phyloP scores from a whole-genome alignment of 257 asterid species.

The Rubia yunnanensis region DNA sequence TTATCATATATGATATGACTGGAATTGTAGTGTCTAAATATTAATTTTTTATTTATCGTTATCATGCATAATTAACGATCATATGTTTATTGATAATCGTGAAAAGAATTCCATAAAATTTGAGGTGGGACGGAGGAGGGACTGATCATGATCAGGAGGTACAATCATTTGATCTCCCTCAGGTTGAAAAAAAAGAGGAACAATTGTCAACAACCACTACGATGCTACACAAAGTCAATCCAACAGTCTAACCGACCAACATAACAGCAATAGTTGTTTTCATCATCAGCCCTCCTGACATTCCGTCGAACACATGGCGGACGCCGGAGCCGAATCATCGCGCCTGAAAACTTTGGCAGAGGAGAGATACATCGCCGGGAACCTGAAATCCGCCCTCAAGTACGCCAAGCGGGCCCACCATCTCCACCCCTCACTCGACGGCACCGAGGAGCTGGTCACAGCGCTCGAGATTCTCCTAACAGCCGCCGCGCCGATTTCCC shows the following conservation, averaged over 20 bases:
- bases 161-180: too few species aligned
- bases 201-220: too few species aligned
- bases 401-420: constrained; percentile 60
- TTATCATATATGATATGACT: too few species aligned
- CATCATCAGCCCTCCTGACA: not conserved
- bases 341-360: constrained; percentile 58
- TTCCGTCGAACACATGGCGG: constrained; percentile 1
- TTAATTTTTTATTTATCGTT: too few species aligned
- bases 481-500: constrained; percentile 19
- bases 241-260: not conserved
- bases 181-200: too few species aligned
- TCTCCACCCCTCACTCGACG: constrained; percentile 44
- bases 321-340: constrained; percentile 16
- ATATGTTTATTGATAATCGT: too few species aligned
- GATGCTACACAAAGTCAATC: not conserved
- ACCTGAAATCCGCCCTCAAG: constrained; percentile 52
- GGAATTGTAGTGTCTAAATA: too few species aligned
- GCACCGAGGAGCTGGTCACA: constrained; percentile 50
- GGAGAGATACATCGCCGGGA: constrained; percentile 40
- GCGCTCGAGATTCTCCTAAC: constrained; percentile 51
- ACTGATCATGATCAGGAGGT: too few species aligned
- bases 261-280: not conserved
- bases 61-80: too few species aligned
- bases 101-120: too few species aligned
- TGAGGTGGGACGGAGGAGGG: too few species aligned